Base-by-base conservation (phyloP, 2,329 filamentous ascomycete species). In the Cadophora malorum region DNA sequence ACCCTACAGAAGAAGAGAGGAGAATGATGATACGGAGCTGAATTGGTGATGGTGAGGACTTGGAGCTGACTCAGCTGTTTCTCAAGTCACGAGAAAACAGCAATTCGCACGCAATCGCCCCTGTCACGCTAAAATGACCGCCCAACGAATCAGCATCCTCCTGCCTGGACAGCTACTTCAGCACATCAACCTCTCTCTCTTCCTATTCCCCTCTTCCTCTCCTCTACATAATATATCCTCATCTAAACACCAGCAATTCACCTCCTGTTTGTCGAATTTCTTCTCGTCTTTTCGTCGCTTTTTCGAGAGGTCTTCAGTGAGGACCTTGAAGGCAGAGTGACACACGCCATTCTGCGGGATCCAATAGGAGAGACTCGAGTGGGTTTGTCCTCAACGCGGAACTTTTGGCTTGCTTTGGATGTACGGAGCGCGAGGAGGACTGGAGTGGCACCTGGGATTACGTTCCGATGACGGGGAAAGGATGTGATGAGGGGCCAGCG, bases 61-160 rank as follows among this genome's bases (percentile, higher is more conserved):
- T n/a, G n/a, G n/a, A 8, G 56, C 33, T 59, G 56, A 59, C 56
- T 59, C 56, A 59, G 56, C 61, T 41, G 5, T 1, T 3, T 28
- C 8, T 49, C n/a, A 63, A 53, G 33, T 66, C 64, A 66, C 64
- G 58, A 58, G 58, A 61, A 64, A 64, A 56, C 8, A 19, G 12
- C 35, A 55, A 49, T 38, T 69, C 64, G 70, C 70, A 72, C 70
- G 69, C 70, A 69, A 72, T 69, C 69, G 69, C 70, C 70, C 70
- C 64, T 67, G 67, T 52, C 64, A 63, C 67, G 61, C 69, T 71
- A 72, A 65, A 19, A 1, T 23, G n/a, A 1, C 12, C 23, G 3
- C 7, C 45, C 47, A 63, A 47, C 70, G 60, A 72, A 72, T 72
- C 65, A 69, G 55, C 64, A 47, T 23, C 47, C 38, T 19, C 23